Base-by-base conservation (phyloP, 2,329 filamentous ascomycete genomes). In the Sporothrix variecibatus region DNA sequence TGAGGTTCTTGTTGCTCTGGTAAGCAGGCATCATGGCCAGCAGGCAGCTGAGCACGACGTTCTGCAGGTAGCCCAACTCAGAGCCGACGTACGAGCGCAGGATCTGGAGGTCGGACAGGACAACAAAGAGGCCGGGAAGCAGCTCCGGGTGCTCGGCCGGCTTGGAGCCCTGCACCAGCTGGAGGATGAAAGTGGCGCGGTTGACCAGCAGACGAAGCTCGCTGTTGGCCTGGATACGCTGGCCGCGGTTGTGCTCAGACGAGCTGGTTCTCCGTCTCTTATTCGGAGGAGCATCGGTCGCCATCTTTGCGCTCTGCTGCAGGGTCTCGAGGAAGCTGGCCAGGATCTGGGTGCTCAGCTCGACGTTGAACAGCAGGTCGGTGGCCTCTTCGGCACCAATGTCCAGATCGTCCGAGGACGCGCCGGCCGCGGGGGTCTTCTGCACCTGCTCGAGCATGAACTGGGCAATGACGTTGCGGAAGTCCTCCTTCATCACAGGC, bases 1-100 rank as follows among this genome's bases (percentile, higher is more conserved):
- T 88, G 56, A 92, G 84, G 46, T 82, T 83, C 79, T 86, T 85
- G 81, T 89, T 85, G 70, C 83, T 82, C 82, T 93, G 93, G 79
- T 93, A 91, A 0, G 90, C 90, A 74, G 94, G 92, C 77, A 98
- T 90, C 83, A 98, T 97, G 58, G 92, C 90, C 70, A 95, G 86
- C 46, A 99, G 86, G 78, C 93, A 94, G 76, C 92, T 90, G 53
- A 99, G 87, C 8, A 96, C 91, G 71, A 98, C 84, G 77, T 93
- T 94, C 81, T 98, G 93, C 58, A 98, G 86, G 83, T 98, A 98
- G 20, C 94, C 94, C 75, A 98, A 88, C 80, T 97, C 95, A 0
- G 94, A 95, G 58, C 93, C 91, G 34, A 95, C 90, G 74, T 95
- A 89, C 34, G 90, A 89, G 80, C 93, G 92, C 81, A 96, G 93